Base-by-base conservation (phyloP, 805 yeast species). In the Wickerhamiella kurtzmanii region DNA sequence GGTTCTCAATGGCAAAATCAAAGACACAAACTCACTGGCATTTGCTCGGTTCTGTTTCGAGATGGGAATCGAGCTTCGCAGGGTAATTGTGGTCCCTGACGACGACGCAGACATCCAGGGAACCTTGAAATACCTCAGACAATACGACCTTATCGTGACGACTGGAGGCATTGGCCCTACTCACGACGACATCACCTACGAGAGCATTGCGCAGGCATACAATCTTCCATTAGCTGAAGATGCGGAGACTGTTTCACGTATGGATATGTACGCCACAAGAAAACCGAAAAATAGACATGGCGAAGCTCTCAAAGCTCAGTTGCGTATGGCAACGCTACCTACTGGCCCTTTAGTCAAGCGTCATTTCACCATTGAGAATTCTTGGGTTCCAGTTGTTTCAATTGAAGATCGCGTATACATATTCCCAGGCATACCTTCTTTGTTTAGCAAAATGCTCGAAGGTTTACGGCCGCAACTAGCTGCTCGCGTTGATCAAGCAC, bases 121-220 rank as follows among this genome's bases (percentile, higher is more conserved):
- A 13, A 73, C 79, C 0, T 62, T 82, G 19, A 61, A 60, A 25
- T 56, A 64, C 9, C 63, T 79, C 41, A 66, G 75, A n/a, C 61
- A 68, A n/a, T 79, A 76, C 54, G 86, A 82, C 57, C 71, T 83
- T 40, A 71, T 82, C 5, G 74, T 82, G 19, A 83, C 94, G 1
- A 72, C 81, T 46, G 82, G 84, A 28, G 80, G 72, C 18, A 83
- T 86, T 49, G 96, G 96, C 0, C 83, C 94, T 3, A 86, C 95
- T 0, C 94, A 85, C 56, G 95, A 86, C 59, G 96, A 86, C 60
- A 80, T 86, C 50, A 85, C 95, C 0, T 86, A 86, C 61, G 77
- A 75, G 45, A 70, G 83, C 35, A 55, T 86, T n/a, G 84, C 89
- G 1, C 72, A 71, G 53, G 81, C 82, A 5, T 85, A 70, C 52